phyloP scores from a whole-genome alignment of 2,329 filamentous ascomycete species.

The Cadophora malorum region DNA sequence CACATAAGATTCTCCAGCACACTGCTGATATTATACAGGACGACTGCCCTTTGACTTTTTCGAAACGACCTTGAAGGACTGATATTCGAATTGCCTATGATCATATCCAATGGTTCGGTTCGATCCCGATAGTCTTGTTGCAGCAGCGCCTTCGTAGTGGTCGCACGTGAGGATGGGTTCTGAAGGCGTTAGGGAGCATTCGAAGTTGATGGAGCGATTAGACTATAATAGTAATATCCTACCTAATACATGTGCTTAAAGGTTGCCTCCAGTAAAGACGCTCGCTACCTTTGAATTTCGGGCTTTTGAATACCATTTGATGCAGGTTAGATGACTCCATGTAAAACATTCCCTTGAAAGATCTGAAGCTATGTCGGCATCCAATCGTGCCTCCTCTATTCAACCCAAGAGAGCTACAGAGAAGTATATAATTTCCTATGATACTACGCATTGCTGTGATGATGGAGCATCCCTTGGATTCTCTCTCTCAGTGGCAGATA shows the following conservation, averaged over 20 bases:
- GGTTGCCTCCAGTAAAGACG: background rate
- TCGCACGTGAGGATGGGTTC: background rate
- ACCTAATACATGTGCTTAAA: background rate
- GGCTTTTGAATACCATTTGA: background rate
- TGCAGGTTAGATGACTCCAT: background rate
- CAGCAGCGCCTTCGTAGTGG: background rate
- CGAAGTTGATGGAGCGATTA: background rate
- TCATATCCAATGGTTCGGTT: background rate
- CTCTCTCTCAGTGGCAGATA: background rate
- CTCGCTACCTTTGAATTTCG: too few relatives aligned
- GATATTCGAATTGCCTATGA: background rate
- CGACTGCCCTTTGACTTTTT: conserved; percentile 81
- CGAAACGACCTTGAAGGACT: conserved; percentile 33
- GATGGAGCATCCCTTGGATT: background rate
- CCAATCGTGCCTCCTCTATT: background rate
- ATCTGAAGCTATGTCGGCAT: background rate
- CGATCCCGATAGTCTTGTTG: background rate
- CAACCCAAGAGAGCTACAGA: too few relatives aligned
- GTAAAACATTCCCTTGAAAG: background rate
- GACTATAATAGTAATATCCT: conserved; percentile 3
- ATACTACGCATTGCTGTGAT: too few relatives aligned
- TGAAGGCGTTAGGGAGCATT: conserved; percentile 7
- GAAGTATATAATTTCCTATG: too few relatives aligned
- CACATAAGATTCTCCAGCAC: background rate
- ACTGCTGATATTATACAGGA: conserved; percentile 60